Evolutionary conservation across 345 rosid genomes (phyloP), one percentile per base, ranked within the genome.

Genomic region (Psidium guajava): DNA sequence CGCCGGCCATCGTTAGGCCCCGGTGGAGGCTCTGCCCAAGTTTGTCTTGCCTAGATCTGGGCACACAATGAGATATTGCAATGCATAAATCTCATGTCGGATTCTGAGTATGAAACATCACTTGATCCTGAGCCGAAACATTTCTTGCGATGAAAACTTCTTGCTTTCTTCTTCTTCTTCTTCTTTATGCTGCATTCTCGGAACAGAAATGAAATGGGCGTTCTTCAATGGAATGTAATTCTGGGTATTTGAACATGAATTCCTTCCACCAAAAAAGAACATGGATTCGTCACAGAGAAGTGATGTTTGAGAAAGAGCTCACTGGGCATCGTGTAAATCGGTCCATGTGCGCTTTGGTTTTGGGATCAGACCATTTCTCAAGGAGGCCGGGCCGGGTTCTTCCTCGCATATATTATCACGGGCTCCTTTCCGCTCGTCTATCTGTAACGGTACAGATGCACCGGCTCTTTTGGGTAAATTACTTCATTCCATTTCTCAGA

Each of bases 251-350:
- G 77, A 64, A 64, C 22, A 64, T 64, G 75, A 44, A 11, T 64
- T 64, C 32, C 0, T 32, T 40, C 42, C 4, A 40, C 42, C 42
- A 40, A 40, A 40, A 40, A 40, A 40, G 42, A 40, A 40, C 75
- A 64, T 64, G 75, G 75, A 11, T 64, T 64, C 32, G 1, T 32
- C 22, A 32, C 90, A 97, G 99, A 81, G 99, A 94, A 89, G 98
- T 97, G 36, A 96, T 96, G 92, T 93, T 97, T 10, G 99, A 97
- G 97, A 97, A 97, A 82, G 98, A 96, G 95, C 91, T 96, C 56
- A 95, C 99, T 6, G 98, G 98, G 83, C 98, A 97, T 86, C 93
- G 98, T 1, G 98, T 96, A 2, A 99, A 96, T 84, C 91, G 99
- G 86, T 94, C 99, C 50, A 95, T 96, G 20, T 97, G 99, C 84